These are phyloP conservation scores for Fusarium goolgardi DNA, from an alignment of 2,329 filamentous ascomycete species.

Conservation along the genomic window DNA sequence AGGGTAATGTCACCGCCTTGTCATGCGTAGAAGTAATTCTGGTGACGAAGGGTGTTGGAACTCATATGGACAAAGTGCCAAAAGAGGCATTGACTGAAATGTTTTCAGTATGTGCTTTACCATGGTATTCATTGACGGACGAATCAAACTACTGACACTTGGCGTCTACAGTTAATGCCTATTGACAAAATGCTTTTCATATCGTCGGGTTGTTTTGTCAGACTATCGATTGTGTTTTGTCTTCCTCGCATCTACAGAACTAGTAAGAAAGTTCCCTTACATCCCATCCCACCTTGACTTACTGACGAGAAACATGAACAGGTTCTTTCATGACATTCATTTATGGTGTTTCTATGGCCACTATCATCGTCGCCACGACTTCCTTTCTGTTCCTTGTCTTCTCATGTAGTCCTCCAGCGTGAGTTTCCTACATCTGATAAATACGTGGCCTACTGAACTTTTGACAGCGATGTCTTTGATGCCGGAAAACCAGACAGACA, in stretches of 20 bases:
- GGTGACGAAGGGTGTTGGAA: constrained; percentile 34
- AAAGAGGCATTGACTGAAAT: constrained; percentile 22
- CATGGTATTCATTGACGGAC: neutral
- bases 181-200: constrained; percentile 40
- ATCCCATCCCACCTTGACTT: neutral
- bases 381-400: constrained; percentile 41
- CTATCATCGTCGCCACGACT: constrained; percentile 20
- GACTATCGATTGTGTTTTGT: constrained; percentile 41
- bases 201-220: constrained; percentile 36
- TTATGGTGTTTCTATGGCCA: constrained; percentile 27
- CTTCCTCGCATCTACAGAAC: constrained; percentile 39
- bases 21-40: constrained; percentile 36
- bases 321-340: constrained; percentile 32
- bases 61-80: constrained; percentile 29
- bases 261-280: constrained; percentile 16
- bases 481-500: constrained; percentile 23
- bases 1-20: constrained; percentile 29
- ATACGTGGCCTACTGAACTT: neutral
- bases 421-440: neutral
- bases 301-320: neutral
- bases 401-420: constrained; percentile 40
- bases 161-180: constrained; percentile 24
- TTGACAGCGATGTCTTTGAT: constrained; percentile 38
- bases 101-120: constrained; percentile 34
- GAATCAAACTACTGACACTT: neutral